Evolutionary conservation across 352 stramenopile species (phyloP).

Genomic region (Phytophthora foliorum): DNA sequence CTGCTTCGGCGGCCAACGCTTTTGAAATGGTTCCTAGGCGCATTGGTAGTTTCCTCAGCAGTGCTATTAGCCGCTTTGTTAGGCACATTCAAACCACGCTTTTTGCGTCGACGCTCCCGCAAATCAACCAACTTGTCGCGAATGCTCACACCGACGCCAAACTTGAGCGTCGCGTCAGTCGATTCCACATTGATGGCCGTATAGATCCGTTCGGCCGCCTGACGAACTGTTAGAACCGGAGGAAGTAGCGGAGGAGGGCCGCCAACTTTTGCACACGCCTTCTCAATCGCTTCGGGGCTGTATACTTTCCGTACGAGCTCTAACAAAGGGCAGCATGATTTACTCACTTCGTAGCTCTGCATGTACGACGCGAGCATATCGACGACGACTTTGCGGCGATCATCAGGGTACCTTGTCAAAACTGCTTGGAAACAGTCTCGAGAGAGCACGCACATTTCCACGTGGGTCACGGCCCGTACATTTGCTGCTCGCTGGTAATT

Average conservation of each 20-base stretch:
- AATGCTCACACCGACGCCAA: constrained; percentile 34
- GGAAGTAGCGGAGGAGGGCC: not conserved
- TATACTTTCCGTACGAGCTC: constrained; percentile 38
- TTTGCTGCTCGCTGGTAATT: constrained; percentile 59
- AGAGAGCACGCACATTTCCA: constrained; percentile 63
- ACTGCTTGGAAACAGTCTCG: constrained; percentile 51
- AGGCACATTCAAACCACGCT: not conserved
- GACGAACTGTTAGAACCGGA: constrained; percentile 18
- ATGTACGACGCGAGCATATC: constrained; percentile 46
- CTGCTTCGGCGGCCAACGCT: not conserved
- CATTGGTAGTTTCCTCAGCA: not conserved
- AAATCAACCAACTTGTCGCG: constrained; percentile 36
- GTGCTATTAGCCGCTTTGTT: not conserved
- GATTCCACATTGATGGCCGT: constrained; percentile 37
- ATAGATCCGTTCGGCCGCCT: constrained; percentile 39
- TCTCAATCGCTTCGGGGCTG: constrained; percentile 29
- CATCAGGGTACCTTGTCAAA: constrained; percentile 42
- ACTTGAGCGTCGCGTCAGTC: constrained; percentile 37
- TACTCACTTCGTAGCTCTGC: constrained; percentile 35
- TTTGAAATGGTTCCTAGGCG: not conserved
- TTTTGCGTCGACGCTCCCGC: constrained; percentile 25
- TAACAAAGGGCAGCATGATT: constrained; percentile 33
- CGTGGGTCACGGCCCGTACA: constrained; percentile 54
- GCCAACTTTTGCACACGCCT: constrained; percentile 26
- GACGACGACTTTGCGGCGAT: constrained; percentile 41